Conservation (phyloP, 169 alveolate genomes). For the Perkinsus chesapeaki region DNA sequence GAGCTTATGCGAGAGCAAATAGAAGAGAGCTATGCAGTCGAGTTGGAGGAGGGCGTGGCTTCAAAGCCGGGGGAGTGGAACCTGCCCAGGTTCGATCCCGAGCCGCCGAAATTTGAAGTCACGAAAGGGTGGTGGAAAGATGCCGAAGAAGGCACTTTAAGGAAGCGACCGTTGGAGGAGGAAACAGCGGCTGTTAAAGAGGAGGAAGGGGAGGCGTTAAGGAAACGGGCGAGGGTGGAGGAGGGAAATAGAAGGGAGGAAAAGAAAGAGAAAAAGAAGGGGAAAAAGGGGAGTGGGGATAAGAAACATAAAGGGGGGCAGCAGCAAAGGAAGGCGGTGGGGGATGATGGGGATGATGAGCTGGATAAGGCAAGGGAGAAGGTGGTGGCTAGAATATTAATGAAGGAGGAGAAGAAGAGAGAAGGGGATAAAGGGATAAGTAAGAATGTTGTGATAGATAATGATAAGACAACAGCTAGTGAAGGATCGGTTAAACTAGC, state of each 20-base stretch:
- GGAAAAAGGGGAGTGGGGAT: neutral
- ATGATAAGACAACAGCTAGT: neutral
- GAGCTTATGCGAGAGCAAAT: neutral
- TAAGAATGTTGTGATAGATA: neutral
- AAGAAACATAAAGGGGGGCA: neutral
- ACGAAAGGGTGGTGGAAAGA: neutral
- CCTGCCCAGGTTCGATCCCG: neutral
- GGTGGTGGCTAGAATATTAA: neutral
- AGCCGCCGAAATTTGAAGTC: neutral
- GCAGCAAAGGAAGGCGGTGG: neutral
- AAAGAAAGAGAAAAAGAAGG: neutral
- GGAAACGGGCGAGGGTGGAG: neutral
- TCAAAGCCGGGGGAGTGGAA: neutral
- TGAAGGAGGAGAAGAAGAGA: neutral
- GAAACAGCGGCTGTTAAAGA: neutral
- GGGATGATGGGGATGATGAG: neutral
- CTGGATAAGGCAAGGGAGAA: neutral
- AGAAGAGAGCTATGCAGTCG: neutral
- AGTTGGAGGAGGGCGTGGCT: neutral
- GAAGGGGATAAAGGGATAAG: neutral
- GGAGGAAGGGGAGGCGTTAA: neutral
- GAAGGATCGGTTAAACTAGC: neutral
- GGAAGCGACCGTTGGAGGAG: neutral
- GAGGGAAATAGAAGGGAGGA: neutral
- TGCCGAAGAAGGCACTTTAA: neutral